These are phyloP conservation scores for Calonectria honghensis DNA, from an alignment of 2,329 filamentous ascomycete genomes.

Conservation along the genomic window DNA sequence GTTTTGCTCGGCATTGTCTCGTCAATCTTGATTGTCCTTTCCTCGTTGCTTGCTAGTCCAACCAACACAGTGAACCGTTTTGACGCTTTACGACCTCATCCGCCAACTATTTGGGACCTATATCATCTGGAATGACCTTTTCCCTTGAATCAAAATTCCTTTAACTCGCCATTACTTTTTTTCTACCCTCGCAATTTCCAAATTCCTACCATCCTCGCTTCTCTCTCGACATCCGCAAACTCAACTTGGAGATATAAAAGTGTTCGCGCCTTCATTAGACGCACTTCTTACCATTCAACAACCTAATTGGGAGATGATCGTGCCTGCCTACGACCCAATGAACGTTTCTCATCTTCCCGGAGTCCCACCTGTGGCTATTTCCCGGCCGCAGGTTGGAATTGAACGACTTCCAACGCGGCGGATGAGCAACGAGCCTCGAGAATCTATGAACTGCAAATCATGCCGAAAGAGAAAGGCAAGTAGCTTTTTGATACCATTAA, in stretches of 20 bases:
- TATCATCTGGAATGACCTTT: constrained; percentile 34
- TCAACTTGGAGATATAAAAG: background rate
- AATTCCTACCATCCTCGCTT: background rate
- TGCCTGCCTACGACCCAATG: constrained; percentile 64
- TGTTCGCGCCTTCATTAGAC: constrained; percentile 15
- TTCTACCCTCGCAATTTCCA: background rate
- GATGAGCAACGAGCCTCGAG: constrained; percentile 84
- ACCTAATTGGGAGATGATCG: constrained; percentile 60
- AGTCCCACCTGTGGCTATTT: constrained; percentile 74
- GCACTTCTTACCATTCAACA: constrained; percentile 24
- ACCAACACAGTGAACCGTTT: background rate
- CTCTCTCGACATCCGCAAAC: background rate
- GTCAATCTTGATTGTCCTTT: constrained; percentile 38
- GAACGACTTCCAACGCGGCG: constrained; percentile 84
- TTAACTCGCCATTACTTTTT: constrained; percentile 1
- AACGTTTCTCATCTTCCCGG: constrained; percentile 65
- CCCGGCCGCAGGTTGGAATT: constrained; percentile 87
- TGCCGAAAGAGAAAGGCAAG: constrained; percentile 91
- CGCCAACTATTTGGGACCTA: constrained; percentile 16
- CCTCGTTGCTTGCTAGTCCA: constrained; percentile 16
- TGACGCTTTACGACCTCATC: constrained; percentile 27
- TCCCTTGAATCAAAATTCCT: constrained; percentile 6
- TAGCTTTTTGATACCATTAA: constrained; percentile 37
- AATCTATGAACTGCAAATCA: constrained; percentile 97
- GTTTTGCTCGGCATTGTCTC: constrained; percentile 29